Conservation (phyloP, 176 grass and related monocot genomes). For the Triticum turgidum region DNA sequence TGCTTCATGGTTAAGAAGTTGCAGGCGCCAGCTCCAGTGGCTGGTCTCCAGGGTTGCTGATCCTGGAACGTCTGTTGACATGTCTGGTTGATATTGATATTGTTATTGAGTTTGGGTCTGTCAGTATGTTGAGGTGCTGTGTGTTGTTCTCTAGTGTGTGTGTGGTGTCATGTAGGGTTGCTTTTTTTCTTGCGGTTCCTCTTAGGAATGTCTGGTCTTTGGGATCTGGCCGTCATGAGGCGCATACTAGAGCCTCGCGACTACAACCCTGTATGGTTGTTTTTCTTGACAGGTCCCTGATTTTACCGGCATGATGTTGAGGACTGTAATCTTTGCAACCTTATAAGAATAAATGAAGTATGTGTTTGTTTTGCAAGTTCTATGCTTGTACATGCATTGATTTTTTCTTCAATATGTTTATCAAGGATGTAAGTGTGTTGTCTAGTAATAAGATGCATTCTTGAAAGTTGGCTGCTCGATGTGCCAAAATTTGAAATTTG, state of each 20-base stretch:
- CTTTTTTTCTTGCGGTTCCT: constrained; percentile 76
- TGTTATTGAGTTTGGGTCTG: constrained; percentile 37
- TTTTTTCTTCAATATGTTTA: neutral
- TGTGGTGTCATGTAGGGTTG: constrained; percentile 53
- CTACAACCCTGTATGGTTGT: constrained; percentile 82
- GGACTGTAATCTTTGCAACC: constrained; percentile 68
- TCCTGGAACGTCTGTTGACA: constrained; percentile 27
- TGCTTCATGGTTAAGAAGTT: constrained; percentile 44
- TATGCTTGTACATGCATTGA: neutral
- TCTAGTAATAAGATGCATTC: neutral
- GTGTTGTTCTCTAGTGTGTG: constrained; percentile 18
- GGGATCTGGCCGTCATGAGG: constrained; percentile 51
- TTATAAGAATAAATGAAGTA: constrained; percentile 57
- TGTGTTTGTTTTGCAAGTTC: constrained; percentile 36
- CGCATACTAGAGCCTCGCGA: constrained; percentile 55
- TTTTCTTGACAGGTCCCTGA: constrained; percentile 60
- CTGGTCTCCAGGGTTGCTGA: constrained; percentile 11
- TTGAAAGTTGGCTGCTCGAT: neutral
- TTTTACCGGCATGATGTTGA: constrained; percentile 72
- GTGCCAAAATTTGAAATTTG: neutral
- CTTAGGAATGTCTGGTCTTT: constrained; percentile 74
- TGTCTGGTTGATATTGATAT: constrained; percentile 32
- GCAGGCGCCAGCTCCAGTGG: constrained; percentile 3
- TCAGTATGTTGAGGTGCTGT: constrained; percentile 35
- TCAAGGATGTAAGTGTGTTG: neutral